Conservation (phyloP, 805 yeast species). For the Candida pseudofarinosa region DNA sequence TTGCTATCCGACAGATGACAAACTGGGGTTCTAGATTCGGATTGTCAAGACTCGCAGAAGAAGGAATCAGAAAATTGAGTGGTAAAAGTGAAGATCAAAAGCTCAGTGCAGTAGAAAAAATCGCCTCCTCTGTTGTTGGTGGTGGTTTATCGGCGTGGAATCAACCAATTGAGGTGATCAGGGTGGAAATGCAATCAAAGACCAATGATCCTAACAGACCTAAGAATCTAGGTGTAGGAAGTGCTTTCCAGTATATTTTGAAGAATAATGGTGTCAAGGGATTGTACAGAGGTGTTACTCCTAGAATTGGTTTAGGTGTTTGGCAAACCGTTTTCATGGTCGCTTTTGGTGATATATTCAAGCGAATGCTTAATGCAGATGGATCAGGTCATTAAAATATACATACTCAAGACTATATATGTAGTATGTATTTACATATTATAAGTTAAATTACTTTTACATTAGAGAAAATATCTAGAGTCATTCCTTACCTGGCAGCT, state of each 20-base stretch:
- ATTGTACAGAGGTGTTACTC: constrained; percentile 92
- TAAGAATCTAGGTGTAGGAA: constrained; percentile 72
- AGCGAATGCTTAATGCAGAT: constrained; percentile 38
- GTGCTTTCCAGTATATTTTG: constrained; percentile 81
- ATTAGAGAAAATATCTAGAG: background rate
- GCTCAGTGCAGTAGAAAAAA: constrained; percentile 74
- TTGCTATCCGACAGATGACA: constrained; percentile 97
- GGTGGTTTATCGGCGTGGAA: constrained; percentile 99
- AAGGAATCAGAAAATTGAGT: constrained; percentile 59
- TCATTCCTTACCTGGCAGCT: constrained; percentile 4
- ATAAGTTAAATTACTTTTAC: background rate
- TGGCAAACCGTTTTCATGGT: constrained; percentile 99
- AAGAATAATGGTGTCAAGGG: constrained; percentile 81
- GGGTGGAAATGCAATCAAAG: constrained; percentile 97
- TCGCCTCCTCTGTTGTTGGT: constrained; percentile 82
- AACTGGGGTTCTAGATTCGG: constrained; percentile 99
- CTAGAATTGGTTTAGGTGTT: constrained; percentile 92
- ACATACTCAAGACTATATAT: constrained; percentile 1
- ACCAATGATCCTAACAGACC: constrained; percentile 95
- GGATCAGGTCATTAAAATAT: constrained; percentile 33
- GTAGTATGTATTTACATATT: background rate
- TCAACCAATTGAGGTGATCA: constrained; percentile 96
- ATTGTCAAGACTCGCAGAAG: constrained; percentile 86
- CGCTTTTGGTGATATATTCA: constrained; percentile 85
- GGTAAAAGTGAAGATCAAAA: constrained; percentile 57